These are phyloP conservation scores for Fusarium marasasianum DNA, from an alignment of 2,329 filamentous ascomycete species.

Conservation along the genomic window DNA sequence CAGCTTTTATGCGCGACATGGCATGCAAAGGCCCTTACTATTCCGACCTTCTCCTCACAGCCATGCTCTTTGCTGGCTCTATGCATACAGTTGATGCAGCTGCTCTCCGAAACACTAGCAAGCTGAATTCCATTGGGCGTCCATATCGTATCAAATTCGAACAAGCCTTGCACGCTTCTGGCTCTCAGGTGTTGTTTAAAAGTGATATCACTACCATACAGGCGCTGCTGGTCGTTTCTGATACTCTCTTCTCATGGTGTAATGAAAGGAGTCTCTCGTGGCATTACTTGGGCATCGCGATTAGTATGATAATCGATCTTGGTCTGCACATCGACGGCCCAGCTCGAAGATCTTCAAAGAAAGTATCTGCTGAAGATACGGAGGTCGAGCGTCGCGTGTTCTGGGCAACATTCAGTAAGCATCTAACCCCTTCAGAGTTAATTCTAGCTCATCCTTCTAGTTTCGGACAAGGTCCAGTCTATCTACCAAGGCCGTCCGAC, in stretches of 20 bases:
- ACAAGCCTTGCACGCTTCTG: not conserved
- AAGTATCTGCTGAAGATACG: constrained; percentile 52
- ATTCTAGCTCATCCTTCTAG: not conserved
- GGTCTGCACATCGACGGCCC: not conserved
- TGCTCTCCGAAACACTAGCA: not conserved
- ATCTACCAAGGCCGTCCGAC: constrained; percentile 62
- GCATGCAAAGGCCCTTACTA: constrained; percentile 64
- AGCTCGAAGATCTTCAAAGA: not conserved
- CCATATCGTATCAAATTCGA: constrained; percentile 16
- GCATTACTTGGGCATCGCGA: constrained; percentile 22
- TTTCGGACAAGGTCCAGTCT: constrained; percentile 61
- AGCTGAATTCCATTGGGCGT: not conserved
- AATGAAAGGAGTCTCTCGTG: constrained; percentile 14
- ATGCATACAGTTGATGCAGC: not conserved
- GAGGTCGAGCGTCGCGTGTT: constrained; percentile 55
- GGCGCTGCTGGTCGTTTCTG: not conserved
- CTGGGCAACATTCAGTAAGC: constrained; percentile 33
- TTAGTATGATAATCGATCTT: constrained; percentile 21
- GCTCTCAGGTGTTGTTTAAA: not conserved
- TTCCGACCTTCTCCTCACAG: constrained; percentile 64
- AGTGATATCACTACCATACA: constrained; percentile 15
- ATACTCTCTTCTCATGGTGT: constrained; percentile 1
- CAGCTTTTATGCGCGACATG: constrained; percentile 64
- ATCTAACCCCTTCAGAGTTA: fast-evolving
- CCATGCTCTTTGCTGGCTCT: constrained; percentile 56